Conservation (phyloP, 805 yeast genomes). For the Hanseniaspora nectarophila region DNA sequence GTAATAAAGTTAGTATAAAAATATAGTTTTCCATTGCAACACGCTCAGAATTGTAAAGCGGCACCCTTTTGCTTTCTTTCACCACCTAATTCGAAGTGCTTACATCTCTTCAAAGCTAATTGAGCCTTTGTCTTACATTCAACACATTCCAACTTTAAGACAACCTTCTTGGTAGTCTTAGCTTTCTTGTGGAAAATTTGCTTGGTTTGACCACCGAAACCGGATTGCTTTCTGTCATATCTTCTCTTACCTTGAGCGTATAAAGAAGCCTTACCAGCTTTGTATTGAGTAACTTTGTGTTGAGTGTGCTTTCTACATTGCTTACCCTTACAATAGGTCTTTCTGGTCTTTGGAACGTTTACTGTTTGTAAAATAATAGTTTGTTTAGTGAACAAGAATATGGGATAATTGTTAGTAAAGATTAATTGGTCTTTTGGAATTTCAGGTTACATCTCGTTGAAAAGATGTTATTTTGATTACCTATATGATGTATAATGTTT, state of each 20-base stretch:
- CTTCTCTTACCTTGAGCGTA: constrained; percentile 99
- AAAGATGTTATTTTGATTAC: neutral
- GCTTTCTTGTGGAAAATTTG: constrained; percentile 99
- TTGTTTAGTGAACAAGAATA: too few relatives aligned
- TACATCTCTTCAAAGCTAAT: constrained; percentile 97
- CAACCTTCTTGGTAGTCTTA: constrained; percentile 99
- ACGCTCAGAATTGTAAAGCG: constrained; percentile 92
- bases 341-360: constrained; percentile 99
- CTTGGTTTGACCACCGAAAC: constrained; percentile 99
- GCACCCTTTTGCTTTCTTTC: constrained; percentile 99
- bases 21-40: constrained; percentile 1
- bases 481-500: neutral
- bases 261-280: constrained; percentile 99
- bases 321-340: constrained; percentile 99
- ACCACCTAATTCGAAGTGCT: constrained; percentile 99
- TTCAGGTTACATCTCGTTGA: neutral
- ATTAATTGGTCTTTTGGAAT: neutral
- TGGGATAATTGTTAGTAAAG: neutral
- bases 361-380: constrained; percentile 39
- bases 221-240: constrained; percentile 99
- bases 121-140: constrained; percentile 98
- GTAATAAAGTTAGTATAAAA: constrained; percentile 1
- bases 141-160: constrained; percentile 97
- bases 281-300: constrained; percentile 99
- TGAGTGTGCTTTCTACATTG: constrained; percentile 98